phyloP scores from a whole-genome alignment of 1,284 basidiomycete species.

The Sporisorium graminicola region DNA sequence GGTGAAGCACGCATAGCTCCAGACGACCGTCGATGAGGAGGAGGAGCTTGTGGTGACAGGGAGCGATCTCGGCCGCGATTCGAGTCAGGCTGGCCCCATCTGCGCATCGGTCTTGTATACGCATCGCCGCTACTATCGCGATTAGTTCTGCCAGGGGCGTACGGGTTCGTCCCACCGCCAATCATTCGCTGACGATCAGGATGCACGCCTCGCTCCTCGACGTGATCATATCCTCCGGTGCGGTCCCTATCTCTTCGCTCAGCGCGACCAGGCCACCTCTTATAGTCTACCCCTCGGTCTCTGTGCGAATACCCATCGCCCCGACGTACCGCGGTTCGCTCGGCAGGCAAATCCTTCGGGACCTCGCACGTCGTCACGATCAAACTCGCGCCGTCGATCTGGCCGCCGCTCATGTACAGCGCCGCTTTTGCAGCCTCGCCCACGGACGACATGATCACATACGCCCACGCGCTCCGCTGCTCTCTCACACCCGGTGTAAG shows the following conservation, averaged over 20 bases:
- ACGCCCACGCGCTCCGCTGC: conserved; percentile 7
- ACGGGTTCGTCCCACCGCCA: not conserved
- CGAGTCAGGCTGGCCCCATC: conserved; percentile 13
- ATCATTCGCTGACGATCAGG: too few species aligned
- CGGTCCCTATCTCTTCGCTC: not conserved
- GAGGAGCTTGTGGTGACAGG: conserved; percentile 3
- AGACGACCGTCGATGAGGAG: conserved; percentile 4
- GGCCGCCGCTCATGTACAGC: conserved; percentile 54
- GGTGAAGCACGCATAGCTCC: conserved; percentile 17
- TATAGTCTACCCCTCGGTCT: not conserved
- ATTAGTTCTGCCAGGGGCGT: not conserved
- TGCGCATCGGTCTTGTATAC: conserved; percentile 7
- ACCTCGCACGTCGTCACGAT: conserved; percentile 16
- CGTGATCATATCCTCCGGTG: not conserved
- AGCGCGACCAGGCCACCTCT: not conserved
- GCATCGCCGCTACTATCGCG: not conserved
- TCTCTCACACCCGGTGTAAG: not conserved
- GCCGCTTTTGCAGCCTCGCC: conserved; percentile 47
- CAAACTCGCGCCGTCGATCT: conserved; percentile 54
- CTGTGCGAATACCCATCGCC: too few species aligned
- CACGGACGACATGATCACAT: conserved; percentile 28
- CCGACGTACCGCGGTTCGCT: too few species aligned
- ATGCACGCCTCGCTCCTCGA: conserved; percentile 3
- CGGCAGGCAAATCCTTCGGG: not conserved
- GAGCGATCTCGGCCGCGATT: conserved; percentile 11